Base-by-base conservation (phyloP, 306 rosid genomes). In the Lagenaria siceraria region DNA sequence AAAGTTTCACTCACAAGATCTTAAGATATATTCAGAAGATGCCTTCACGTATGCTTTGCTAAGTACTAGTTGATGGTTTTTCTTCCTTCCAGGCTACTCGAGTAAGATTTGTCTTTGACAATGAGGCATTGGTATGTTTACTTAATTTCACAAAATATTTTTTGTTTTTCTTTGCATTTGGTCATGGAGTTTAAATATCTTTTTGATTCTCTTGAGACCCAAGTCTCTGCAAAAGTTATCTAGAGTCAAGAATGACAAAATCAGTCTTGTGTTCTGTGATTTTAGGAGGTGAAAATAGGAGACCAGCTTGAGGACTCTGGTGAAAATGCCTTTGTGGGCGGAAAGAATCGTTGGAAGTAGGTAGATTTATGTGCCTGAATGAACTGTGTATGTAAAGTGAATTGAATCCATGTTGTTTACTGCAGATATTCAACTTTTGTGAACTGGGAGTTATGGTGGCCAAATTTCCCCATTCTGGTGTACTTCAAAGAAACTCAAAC, bases 381-480 rank as follows among this genome's bases (percentile, higher is more conserved):
- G 40, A 49, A 65, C 14, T 14, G 5, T 2, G 0, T 21, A 19
- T 10, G 19, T 31, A 8, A 65, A 60, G 33, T n/a, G 75, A 74
- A 69, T 69, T 77, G 54, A 64, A 79, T 77, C 49, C 27, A 70
- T 71, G 82, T 82, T 80, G 65, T 29, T 53, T 56, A 78, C 33
- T 84, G 75, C 86, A 95, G 98, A 79, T 92, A 92, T 79, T 92
- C 98, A 36, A 81, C 91, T 56, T 95, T 95, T 83, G 89, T 92
- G 81, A 95, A 95, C 78, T 95, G 98, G 98, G 98, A 95, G 86
- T 86, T 95, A 76, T 95, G 98, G 98, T 95, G 98, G 98, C 98
- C 97, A 80, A 88, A 78, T 86, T 95, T 95, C 58, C 98, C 94
- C 17, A 84, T 92, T 60, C 92, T 95, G 79, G 97, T 95, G 78